phyloP scores from a whole-genome alignment of 2,329 filamentous ascomycete genomes.

The Aspergillus pseudotamarii region DNA sequence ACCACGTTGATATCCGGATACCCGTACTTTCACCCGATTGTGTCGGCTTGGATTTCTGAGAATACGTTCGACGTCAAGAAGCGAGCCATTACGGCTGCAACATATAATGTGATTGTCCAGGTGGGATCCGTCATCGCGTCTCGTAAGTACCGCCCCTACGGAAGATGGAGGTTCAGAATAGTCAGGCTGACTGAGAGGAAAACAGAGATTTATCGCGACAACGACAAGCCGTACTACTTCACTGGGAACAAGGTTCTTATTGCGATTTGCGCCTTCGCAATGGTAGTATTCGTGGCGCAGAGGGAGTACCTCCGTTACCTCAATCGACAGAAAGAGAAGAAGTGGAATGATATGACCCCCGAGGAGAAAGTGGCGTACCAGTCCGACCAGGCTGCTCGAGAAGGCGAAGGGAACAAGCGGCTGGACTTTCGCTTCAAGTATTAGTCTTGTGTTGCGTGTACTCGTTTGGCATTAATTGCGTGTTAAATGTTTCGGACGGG shows the following conservation, averaged over 20 bases:
- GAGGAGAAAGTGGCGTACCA: conserved; percentile 53
- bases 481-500: no score
- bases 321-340: conserved; percentile 53
- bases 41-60: conserved; percentile 32
- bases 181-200: not conserved
- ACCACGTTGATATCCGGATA: conserved; percentile 56
- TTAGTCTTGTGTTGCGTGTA: conserved; percentile 19
- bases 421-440: conserved; percentile 58
- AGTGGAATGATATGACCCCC: conserved; percentile 51
- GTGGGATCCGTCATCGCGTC: conserved; percentile 32
- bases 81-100: conserved; percentile 30
- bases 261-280: conserved; percentile 51
- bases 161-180: not conserved
- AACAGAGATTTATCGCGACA: conserved; percentile 53
- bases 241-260: conserved; percentile 58
- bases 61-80: conserved; percentile 35
- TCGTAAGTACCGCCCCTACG: conserved; percentile 19
- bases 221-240: conserved; percentile 58
- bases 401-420: conserved; percentile 54
- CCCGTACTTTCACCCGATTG: conserved; percentile 58
- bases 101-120: conserved; percentile 42
- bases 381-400: conserved; percentile 46
- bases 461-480: not conserved
- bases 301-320: conserved; percentile 48
- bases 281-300: conserved; percentile 53